Conservation (phyloP, 2,329 filamentous ascomycete species). For the Aspergillus vadensis region DNA sequence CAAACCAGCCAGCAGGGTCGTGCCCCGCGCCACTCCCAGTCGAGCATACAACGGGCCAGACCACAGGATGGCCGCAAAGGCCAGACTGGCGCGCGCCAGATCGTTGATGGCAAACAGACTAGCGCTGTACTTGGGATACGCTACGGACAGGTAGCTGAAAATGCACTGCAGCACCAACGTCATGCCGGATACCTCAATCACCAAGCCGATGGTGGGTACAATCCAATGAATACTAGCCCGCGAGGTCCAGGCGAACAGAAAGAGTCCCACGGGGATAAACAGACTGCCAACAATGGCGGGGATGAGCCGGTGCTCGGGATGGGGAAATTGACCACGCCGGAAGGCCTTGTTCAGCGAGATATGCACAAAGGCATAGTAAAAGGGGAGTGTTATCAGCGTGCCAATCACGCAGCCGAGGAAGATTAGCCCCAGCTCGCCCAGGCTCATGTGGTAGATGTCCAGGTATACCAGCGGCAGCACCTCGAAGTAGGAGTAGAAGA, state of each 20-base stretch:
- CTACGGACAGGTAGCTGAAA: constrained; percentile 28
- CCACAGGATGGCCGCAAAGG: not conserved
- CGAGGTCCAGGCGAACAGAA: constrained; percentile 52
- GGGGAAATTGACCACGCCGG: not conserved
- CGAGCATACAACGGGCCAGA: not conserved
- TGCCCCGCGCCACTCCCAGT: not conserved
- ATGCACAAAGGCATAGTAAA: not conserved
- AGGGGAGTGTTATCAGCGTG: not conserved
- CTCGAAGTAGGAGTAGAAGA: constrained; percentile 12
- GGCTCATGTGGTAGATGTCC: not conserved
- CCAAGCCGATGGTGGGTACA: constrained; percentile 26
- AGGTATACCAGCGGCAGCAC: not conserved
- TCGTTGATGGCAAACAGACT: constrained; percentile 30
- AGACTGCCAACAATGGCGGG: not conserved
- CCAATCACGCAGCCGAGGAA: not conserved
- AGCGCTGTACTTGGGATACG: constrained; percentile 28
- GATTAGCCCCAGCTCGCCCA: not conserved
- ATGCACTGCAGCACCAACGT: constrained; percentile 25
- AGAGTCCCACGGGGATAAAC: not conserved
- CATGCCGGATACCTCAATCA: not conserved
- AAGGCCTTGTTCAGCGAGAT: not conserved
- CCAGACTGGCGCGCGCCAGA: not conserved
- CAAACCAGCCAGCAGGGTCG: not conserved
- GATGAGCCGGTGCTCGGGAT: not conserved
- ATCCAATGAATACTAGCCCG: constrained; percentile 49